These are phyloP conservation scores for Lavandula angustifolia DNA, from an alignment of 257 asterid species.

Conservation along the genomic window DNA sequence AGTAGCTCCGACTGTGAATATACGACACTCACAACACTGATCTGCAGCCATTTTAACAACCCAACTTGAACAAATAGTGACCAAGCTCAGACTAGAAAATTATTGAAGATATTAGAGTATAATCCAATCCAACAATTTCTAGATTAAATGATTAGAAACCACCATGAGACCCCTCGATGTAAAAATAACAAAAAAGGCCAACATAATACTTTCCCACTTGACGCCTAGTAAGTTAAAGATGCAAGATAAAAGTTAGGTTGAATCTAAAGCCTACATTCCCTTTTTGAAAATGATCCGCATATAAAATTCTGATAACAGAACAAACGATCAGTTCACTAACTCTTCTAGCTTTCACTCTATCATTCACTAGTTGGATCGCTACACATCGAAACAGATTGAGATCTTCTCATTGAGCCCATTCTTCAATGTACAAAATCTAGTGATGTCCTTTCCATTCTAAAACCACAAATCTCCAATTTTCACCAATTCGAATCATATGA, in stretches of 20 bases:
- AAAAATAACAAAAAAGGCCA: not conserved
- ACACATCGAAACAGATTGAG: constrained; percentile 9
- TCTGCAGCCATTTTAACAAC: constrained; percentile 50
- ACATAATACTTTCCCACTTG: not conserved
- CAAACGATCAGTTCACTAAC: constrained; percentile 1
- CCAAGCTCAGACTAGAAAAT: not conserved
- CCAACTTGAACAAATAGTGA: constrained; percentile 22
- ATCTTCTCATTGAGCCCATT: constrained; percentile 18
- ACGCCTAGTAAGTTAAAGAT: not conserved
- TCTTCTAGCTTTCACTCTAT: constrained; percentile 1
- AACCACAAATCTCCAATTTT: not conserved
- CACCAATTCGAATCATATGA: not conserved
- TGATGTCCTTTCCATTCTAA: constrained; percentile 9
- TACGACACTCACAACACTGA: constrained; percentile 86
- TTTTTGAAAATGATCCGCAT: not conserved
- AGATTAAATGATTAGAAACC: not conserved
- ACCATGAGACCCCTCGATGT: not conserved
- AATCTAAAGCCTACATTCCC: not conserved
- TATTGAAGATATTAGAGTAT: not conserved
- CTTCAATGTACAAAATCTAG: not conserved
- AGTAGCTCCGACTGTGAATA: constrained; percentile 97
- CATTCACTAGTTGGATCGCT: not conserved
- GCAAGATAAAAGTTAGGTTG: not conserved
- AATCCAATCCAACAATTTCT: constrained; percentile 7
- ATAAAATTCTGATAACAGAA: not conserved